Evolutionary conservation across 2,329 filamentous ascomycete species (phyloP).

Genomic region (Aspergillus versicolor): DNA sequence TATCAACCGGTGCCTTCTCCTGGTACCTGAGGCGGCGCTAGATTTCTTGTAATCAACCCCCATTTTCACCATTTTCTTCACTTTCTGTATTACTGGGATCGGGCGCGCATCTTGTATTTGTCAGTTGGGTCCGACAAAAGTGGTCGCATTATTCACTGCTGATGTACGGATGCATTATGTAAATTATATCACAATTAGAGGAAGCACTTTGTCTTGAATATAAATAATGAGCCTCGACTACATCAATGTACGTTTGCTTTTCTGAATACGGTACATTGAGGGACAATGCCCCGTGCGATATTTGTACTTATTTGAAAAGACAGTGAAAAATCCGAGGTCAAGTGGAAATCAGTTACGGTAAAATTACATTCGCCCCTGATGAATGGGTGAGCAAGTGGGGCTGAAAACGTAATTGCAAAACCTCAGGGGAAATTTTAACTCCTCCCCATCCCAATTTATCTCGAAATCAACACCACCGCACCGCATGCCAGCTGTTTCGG

Average conservation of each 20-base stretch:
- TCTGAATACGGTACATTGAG: background rate
- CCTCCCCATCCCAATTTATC: background rate
- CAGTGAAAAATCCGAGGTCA: background rate
- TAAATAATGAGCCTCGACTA: background rate
- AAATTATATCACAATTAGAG: constrained; percentile 11
- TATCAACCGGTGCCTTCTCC: constrained; percentile 81
- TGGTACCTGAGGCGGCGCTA: constrained; percentile 89
- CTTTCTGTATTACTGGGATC: constrained; percentile 39
- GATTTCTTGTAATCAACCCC: constrained; percentile 22
- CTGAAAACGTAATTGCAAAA: constrained; percentile 18
- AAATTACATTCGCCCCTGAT: background rate
- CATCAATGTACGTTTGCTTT: background rate
- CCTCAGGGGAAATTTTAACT: constrained; percentile 11
- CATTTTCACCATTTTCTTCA: constrained; percentile 23
- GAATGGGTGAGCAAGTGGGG: background rate
- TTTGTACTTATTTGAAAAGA: background rate
- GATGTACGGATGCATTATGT: constrained; percentile 18
- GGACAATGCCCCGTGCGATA: no score
- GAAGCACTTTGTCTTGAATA: constrained; percentile 1
- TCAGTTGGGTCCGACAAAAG: constrained; percentile 11
- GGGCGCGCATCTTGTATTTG: constrained; percentile 22
- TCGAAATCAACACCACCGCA: constrained; percentile 5
- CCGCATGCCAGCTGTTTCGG: background rate
- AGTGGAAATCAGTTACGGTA: background rate
- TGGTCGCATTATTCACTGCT: constrained; percentile 7